Percentiles rank a stretch among this genome's conserved stretches.
These are phyloP conservation scores for Chlorella sp. DNA, from an alignment of 139 green algal genomes.

Conservation along the genomic window DNA sequence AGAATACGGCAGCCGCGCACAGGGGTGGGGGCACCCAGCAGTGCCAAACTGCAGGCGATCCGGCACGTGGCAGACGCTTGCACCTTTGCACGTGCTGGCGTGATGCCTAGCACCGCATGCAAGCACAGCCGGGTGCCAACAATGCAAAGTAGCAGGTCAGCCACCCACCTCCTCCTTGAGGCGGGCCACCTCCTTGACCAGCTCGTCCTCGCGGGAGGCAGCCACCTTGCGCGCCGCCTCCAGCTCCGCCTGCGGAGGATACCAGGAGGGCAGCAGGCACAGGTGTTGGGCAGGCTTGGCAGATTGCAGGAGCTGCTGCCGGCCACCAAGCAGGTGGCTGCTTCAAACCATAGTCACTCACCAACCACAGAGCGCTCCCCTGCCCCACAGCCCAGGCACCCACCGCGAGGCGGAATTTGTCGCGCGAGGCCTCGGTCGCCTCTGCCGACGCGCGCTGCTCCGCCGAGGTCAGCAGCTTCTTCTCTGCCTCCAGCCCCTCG, in stretches of 20 bases:
- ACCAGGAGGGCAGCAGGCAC: no score
- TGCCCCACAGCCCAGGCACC: no score
- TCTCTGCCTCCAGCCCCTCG: slow-evolving; percentile 52
- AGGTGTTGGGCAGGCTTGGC: no score
- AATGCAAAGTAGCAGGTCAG: no score
- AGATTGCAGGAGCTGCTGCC: no score
- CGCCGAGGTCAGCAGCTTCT: slow-evolving; percentile 41
- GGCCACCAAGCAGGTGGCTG: no score
- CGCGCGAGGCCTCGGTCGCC: slow-evolving; percentile 26
- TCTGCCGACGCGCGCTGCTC: slow-evolving; percentile 43
- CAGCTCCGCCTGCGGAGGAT: slow-evolving; percentile 33
- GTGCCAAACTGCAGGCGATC: no score
- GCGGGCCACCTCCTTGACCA: slow-evolving; percentile 23
- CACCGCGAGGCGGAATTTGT: slow-evolving; percentile 52
- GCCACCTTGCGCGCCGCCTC: slow-evolving; percentile 37
- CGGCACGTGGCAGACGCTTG: no score
- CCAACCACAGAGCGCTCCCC: no score
- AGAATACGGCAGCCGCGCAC: background rate
- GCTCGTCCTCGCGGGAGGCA: slow-evolving; percentile 26
- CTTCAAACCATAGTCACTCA: no score
- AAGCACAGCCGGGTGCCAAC: background rate
- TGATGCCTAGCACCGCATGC: background rate
- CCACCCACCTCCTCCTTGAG: slow-evolving; percentile 49
- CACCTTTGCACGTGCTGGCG: background rate
- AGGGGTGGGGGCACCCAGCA: background rate